Conservation (phyloP, 257 asterid genomes). For the Henckelia pumila region DNA sequence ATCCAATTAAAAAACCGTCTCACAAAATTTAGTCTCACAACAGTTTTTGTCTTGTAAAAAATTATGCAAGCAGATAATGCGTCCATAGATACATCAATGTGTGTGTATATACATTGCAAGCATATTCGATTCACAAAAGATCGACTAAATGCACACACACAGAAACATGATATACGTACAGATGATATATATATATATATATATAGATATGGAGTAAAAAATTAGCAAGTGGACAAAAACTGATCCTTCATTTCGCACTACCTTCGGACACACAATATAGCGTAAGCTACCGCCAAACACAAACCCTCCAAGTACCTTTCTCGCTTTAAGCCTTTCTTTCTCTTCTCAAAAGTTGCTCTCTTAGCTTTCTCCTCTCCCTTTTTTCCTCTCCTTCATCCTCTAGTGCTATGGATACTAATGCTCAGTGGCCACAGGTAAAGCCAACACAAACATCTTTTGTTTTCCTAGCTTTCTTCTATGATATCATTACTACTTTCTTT, state of each 20-base stretch:
- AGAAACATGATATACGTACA: too few relatives aligned
- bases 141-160: too few relatives aligned
- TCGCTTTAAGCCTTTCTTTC: conserved; percentile 60
- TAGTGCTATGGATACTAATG: conserved; percentile 68
- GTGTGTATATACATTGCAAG: too few relatives aligned
- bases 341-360: conserved; percentile 44
- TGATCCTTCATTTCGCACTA: conserved; percentile 27
- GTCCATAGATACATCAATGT: too few relatives aligned
- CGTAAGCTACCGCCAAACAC: conserved; percentile 55
- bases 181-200: too few relatives aligned
- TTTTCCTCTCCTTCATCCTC: conserved; percentile 24
- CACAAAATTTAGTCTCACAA: too few relatives aligned
- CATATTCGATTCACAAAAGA: too few relatives aligned
- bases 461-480: conserved; percentile 34
- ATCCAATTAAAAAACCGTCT: too few relatives aligned
- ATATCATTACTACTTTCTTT: conserved; percentile 47
- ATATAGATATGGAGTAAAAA: background rate
- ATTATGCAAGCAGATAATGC: too few relatives aligned
- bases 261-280: conserved; percentile 25
- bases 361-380: conserved; percentile 12
- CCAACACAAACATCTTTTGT: conserved; percentile 27
- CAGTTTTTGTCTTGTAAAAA: too few relatives aligned
- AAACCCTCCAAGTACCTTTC: conserved; percentile 58
- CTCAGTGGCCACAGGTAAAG: conserved; percentile 99
- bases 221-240: conserved; percentile 27